Conservation (phyloP, 208 protist species). For the Phytomonas francai region DNA sequence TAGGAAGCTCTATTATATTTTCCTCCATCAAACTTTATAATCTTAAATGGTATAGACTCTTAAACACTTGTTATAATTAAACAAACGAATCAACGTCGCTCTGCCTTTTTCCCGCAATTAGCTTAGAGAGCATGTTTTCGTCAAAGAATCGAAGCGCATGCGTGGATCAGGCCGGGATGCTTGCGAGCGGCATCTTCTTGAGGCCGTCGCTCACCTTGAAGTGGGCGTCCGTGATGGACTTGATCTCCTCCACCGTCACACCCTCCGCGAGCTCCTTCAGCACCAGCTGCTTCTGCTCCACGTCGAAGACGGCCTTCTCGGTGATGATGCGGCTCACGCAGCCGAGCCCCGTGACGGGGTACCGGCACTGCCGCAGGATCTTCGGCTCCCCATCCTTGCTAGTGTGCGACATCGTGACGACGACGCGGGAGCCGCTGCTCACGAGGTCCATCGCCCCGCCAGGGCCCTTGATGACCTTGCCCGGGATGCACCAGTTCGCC, state of each 20-base stretch:
- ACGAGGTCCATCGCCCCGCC: constrained; percentile 97
- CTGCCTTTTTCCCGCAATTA: no score
- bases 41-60: not conserved
- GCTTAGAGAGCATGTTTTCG: not conserved
- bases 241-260: constrained; percentile 89
- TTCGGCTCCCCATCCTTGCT: constrained; percentile 92
- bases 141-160: not conserved
- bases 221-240: constrained; percentile 65
- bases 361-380: constrained; percentile 90
- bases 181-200: constrained; percentile 55
- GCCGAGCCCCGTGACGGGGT: constrained; percentile 89
- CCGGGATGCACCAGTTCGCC: constrained; percentile 97
- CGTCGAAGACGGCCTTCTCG: constrained; percentile 94
- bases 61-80: no score
- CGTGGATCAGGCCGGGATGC: not conserved
- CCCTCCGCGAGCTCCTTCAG: constrained; percentile 91
- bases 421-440: constrained; percentile 85
- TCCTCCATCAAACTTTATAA: not conserved
- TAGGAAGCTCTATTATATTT: not conserved
- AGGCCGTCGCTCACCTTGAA: constrained; percentile 59
- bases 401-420: constrained; percentile 96
- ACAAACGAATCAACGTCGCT: no score
- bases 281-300: constrained; percentile 76
- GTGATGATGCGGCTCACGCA: constrained; percentile 95
- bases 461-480: constrained; percentile 97